Base-by-base conservation (phyloP, 371 early-diverging fungal genomes). In the Conidiobolus incongruus region DNA sequence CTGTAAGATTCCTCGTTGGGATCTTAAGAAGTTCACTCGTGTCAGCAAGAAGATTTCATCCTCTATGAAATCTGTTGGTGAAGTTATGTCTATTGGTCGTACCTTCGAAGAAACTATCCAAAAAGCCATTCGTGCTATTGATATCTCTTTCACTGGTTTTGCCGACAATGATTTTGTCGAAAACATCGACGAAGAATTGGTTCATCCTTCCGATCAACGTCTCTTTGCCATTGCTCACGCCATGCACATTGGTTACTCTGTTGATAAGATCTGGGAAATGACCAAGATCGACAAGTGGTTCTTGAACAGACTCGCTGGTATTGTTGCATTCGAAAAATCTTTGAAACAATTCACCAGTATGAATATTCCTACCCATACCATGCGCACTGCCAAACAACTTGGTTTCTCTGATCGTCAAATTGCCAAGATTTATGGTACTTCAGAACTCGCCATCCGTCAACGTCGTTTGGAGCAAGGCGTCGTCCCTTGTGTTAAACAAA, bases 1-100 rank as follows among this genome's bases (percentile, higher is more conserved):
- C 35, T 79, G 80, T 53, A 93, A 93, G 70, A 91, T 93, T 48
- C 94, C 94, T 38, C 69, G 91, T 51, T 93, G 94, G 94, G 94
- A 93, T 63, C 60, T 93, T 55, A 80, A 75, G 48, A 93, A 93
- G 75, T 93, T 93, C 58, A 70, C 65, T 54, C 75, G 80, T 48
- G 94, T 93, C 45, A 70, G 73, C 60, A 81, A 70, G 48, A 75
- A 81, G 36, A 71, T 93, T 42, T 68, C 77, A 30, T 81, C 83
- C 2, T 70, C 83, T 1, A 93, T 93, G 94, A 93, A 91, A 63
- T 70, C 71, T 35, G 94, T 93, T 12, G 92, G 94, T 50, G 94
- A 93, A 59, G 92, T 91, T 22, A 93, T 91, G 94, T 77, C 85
- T 11, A 77, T 93, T 36, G 94, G 94, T 24, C 66, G 91, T 39